These are phyloP conservation scores for Luzula sylvatica DNA, from an alignment of 176 grass and related monocot species.

Conservation along the genomic window DNA sequence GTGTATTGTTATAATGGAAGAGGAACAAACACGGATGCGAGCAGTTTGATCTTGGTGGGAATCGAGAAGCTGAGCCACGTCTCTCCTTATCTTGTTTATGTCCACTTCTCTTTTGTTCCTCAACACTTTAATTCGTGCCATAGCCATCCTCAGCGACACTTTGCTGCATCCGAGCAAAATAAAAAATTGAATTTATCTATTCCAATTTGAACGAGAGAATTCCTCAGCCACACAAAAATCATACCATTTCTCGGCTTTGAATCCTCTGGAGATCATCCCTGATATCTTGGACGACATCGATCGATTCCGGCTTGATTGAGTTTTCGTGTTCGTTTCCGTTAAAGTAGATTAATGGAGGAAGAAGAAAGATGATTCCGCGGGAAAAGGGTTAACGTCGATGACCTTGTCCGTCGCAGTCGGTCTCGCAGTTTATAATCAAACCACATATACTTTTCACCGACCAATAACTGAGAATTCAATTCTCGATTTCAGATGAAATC, in stretches of 20 bases:
- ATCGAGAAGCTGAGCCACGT: constrained; percentile 78
- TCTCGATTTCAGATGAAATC: too few species aligned
- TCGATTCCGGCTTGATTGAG: constrained; percentile 12
- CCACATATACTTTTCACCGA: too few species aligned
- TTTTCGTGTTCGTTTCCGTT: background rate
- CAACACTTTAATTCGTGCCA: constrained; percentile 85
- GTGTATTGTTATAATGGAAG: too few species aligned
- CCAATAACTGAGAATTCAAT: too few species aligned
- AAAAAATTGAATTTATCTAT: background rate
- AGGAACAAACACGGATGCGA: constrained; percentile 51
- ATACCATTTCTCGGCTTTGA: constrained; percentile 93
- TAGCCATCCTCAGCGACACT: constrained; percentile 63
- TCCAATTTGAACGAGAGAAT: background rate
- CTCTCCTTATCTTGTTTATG: constrained; percentile 56
- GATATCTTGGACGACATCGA: constrained; percentile 59
- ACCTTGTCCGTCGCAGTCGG: too few species aligned
- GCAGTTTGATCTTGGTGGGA: constrained; percentile 71
- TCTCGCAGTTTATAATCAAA: too few species aligned
- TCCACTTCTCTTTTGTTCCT: constrained; percentile 63
- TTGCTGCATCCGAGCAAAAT: constrained; percentile 40
- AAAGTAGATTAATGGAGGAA: background rate
- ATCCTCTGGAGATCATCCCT: constrained; percentile 71
- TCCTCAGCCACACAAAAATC: background rate
- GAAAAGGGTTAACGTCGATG: background rate
- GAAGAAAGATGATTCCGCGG: background rate